These are phyloP conservation scores for Colletotrichum brevisporum DNA, from an alignment of 2,329 filamentous ascomycete species.

Conservation along the genomic window DNA sequence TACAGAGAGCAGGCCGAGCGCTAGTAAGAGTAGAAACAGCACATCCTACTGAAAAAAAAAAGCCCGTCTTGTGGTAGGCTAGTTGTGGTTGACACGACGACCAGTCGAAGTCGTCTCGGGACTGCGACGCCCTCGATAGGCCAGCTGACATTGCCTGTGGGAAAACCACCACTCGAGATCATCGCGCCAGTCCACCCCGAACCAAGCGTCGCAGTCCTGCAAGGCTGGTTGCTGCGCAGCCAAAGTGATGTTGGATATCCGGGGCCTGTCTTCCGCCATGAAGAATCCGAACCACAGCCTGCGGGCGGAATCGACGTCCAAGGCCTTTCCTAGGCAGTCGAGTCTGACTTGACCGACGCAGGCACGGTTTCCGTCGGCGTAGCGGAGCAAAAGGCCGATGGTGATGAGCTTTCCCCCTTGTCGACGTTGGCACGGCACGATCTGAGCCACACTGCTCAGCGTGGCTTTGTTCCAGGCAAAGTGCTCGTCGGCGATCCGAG, in stretches of 20 bases:
- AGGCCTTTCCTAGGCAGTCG: background rate
- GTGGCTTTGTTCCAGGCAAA: constrained; percentile 12
- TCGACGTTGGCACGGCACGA: background rate
- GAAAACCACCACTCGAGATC: constrained; percentile 20
- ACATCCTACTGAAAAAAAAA: too few relatives aligned
- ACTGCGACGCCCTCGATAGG: constrained; percentile 1
- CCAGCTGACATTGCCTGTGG: constrained; percentile 1
- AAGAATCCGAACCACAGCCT: constrained; percentile 15
- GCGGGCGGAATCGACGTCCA: background rate
- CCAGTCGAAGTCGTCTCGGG: background rate
- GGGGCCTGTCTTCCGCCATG: background rate
- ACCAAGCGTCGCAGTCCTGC: background rate
- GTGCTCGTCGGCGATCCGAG: background rate
- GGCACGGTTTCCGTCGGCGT: background rate
- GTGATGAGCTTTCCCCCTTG: background rate
- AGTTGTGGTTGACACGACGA: too few relatives aligned
- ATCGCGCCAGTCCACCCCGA: constrained; percentile 13
- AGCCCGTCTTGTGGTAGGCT: too few relatives aligned
- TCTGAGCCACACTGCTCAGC: background rate
- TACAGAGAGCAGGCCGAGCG: too few relatives aligned
- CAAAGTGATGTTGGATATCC: background rate
- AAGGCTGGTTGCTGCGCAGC: background rate
- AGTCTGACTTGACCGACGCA: constrained; percentile 9
- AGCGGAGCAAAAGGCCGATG: background rate
- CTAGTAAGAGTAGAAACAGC: too few relatives aligned